Percentiles rank a stretch among this genome's conserved stretches.
Conservation (phyloP, 306 rosid species). For the Vicia sativa region DNA sequence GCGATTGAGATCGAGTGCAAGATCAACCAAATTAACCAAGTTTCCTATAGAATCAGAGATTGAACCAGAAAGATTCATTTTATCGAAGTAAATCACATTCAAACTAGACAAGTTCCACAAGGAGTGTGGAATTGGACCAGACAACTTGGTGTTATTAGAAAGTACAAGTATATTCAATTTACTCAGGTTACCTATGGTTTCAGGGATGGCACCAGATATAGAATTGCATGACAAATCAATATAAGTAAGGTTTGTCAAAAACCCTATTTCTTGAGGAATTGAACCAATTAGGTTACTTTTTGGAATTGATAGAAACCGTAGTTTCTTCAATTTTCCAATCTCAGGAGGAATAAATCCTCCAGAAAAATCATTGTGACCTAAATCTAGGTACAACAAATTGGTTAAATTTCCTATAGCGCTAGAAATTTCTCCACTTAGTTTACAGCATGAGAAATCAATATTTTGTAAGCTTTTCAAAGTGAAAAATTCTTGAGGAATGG, state of each 20-base stretch:
- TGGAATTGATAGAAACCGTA: neutral
- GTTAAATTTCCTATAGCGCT: conserved; percentile 40
- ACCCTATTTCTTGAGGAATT: conserved; percentile 44
- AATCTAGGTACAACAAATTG: conserved; percentile 34
- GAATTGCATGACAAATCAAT: conserved; percentile 9
- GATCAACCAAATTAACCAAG: conserved; percentile 23
- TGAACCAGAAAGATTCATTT: conserved; percentile 30
- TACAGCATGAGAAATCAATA: conserved; percentile 20
- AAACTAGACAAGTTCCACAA: conserved; percentile 37
- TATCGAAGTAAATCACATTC: neutral
- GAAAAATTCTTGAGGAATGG: conserved; percentile 40
- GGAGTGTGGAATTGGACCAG: conserved; percentile 41
- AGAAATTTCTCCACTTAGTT: conserved; percentile 31
- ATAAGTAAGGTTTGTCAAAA: conserved; percentile 5
- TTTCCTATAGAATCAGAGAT: conserved; percentile 33
- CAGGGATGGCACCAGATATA: conserved; percentile 26
- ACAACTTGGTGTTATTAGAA: conserved; percentile 8
- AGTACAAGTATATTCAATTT: neutral
- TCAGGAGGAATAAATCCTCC: conserved; percentile 29
- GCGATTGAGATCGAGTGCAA: neutral
- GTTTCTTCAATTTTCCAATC: conserved; percentile 40
- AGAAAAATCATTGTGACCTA: conserved; percentile 3
- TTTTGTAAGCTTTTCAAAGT: conserved; percentile 20
- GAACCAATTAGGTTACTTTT: neutral
- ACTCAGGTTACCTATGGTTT: conserved; percentile 37